Evolutionary conservation across 345 rosid genomes (phyloP).

Genomic region (Arabidopsis suecica): DNA sequence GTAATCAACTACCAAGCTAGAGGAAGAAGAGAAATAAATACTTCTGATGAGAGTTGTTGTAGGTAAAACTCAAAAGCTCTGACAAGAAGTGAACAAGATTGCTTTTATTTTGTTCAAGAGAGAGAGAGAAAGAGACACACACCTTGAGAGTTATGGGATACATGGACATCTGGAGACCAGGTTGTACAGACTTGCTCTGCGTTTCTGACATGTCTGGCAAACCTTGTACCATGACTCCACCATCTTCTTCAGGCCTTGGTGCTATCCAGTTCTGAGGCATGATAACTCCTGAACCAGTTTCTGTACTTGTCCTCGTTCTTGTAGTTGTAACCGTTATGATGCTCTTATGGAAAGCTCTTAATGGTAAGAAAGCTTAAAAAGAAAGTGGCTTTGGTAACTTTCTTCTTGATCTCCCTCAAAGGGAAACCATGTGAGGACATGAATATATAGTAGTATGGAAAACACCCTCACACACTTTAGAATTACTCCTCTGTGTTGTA

Average conservation of each 20-base stretch:
- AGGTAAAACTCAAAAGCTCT: conserved; percentile 8
- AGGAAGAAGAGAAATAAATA: conserved; percentile 13
- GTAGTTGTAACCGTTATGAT: conserved; percentile 24
- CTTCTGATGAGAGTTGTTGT: conserved; percentile 10
- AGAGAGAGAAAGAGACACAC: conserved; percentile 19
- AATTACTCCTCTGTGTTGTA: conserved; percentile 32
- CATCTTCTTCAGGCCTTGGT: conserved; percentile 60
- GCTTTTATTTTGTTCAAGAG: conserved; percentile 15
- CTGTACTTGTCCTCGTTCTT: conserved; percentile 11
- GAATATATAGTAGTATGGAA: conserved; percentile 55
- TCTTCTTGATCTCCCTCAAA: conserved; percentile 54
- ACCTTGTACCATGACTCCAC: conserved; percentile 48
- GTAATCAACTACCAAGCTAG: neutral
- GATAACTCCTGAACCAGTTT: conserved; percentile 42
- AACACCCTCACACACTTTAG: conserved; percentile 33
- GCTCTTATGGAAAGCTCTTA: conserved; percentile 27
- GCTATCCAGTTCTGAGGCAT: conserved; percentile 60
- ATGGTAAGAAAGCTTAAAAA: conserved; percentile 43
- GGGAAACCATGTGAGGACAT: conserved; percentile 56
- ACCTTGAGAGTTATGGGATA: conserved; percentile 90
- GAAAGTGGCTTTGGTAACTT: conserved; percentile 45
- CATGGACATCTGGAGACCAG: conserved; percentile 51
- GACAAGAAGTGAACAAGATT: conserved; percentile 2
- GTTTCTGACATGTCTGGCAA: conserved; percentile 53
- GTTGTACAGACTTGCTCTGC: conserved; percentile 53